Percentiles rank a stretch among this genome's conserved stretches.
Conservation (phyloP, 176 grass and related monocot genomes). For the Phragmites australis region DNA sequence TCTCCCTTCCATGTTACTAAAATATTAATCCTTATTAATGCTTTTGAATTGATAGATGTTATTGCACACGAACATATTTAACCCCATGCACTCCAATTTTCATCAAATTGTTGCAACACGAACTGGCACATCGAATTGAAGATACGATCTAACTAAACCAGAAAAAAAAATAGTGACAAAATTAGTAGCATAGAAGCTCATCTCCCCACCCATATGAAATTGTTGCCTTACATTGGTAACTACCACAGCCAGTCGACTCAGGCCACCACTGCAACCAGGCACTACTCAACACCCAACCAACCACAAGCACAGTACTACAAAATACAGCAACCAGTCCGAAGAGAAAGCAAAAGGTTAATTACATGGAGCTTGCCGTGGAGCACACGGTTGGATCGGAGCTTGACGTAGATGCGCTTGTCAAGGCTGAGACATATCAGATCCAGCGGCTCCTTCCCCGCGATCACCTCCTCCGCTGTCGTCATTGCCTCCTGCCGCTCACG, state of each 20-base stretch:
- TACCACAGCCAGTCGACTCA: not conserved
- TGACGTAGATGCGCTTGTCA: conserved; percentile 99
- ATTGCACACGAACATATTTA: not conserved
- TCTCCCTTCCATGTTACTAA: not conserved
- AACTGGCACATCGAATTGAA: not conserved
- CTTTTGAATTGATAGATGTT: not conserved
- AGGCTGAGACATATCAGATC: conserved; percentile 99
- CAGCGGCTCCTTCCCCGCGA: conserved; percentile 95
- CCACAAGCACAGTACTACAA: not conserved
- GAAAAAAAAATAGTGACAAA: not conserved
- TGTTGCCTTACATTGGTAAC: not conserved
- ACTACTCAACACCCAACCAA: not conserved
- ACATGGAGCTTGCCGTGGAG: conserved; percentile 99
- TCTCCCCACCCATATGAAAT: not conserved
- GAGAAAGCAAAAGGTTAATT: conserved; percentile 17
- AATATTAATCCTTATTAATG: not conserved
- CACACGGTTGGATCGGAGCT: conserved; percentile 94
- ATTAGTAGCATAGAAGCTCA: not conserved
- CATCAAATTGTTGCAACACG: not conserved
- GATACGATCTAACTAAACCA: not conserved
- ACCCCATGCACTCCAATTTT: not conserved
- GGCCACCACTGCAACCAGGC: not conserved
- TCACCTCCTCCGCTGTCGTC: not conserved
- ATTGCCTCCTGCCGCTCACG: not conserved
- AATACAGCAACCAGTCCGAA: not conserved